Evolutionary conservation across 208 protist species (phyloP), one percentile per base, ranked within the genome.

Genomic region (Trichomonas vaginalis): DNA sequence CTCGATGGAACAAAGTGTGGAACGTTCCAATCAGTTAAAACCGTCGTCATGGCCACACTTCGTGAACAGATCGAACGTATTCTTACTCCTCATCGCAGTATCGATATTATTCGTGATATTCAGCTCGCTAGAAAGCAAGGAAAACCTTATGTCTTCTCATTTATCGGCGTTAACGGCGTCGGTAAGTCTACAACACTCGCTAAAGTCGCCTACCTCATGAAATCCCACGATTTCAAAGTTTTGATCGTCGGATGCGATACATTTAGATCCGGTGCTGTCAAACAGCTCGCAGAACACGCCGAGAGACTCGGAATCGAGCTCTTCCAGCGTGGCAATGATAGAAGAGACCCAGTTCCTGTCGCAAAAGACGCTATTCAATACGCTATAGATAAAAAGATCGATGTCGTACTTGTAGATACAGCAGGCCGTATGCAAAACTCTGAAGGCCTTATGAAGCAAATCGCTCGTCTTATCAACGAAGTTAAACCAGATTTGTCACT

Each of bases 391-490:
- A 62, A 96, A 3, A n/a, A 98, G 40, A 97, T 96, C 35, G 98
- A 99, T 96, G 98, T 99, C 4, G 99, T 99, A 14, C 98, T 99
- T 45, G 98, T 99, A 51, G 99, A 99, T 97, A 99, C 99, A 2
- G 99, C 99, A 15, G 99, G 99, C 48, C 97, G 99, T 95, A 99
- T 99, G 99, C 99, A 99, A 96, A 98, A 99, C 90, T 99, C 99
- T 97, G 98, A 98, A 96, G 98, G 98, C 27, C 98, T 99, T 27
- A 99, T 99, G 99, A 98, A 98, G 97, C 95, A 98, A 2, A 97
- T 99, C 21, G 98, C 98, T 12, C 99, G 99, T 97, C 96, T 98
- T 62, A 96, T 97, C n/a, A 95, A 79, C 35, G 51, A 87, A 35
- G 96, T 96, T 37, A 95, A 90, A 14, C 96, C 96, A 56, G 96